Base-by-base conservation (phyloP, 129 eudicot genomes). In the Flaveria trinervia region DNA sequence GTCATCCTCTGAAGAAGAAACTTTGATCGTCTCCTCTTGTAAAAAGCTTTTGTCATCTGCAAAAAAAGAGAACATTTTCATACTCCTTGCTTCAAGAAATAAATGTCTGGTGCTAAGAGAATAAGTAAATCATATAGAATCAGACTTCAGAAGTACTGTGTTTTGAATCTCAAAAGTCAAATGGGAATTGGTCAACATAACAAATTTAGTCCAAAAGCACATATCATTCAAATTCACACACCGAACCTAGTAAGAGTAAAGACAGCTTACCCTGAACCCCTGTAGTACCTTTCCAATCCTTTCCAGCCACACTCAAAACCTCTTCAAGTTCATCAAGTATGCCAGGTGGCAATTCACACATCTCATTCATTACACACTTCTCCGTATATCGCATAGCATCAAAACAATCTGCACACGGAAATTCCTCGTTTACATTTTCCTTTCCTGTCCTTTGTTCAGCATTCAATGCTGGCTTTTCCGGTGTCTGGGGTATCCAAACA, bases 401-500 rank as follows among this genome's bases (percentile, higher is more conserved):
- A 15, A 36, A 61, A 76, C 52, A 62, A 39, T 23, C 60, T 8
- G 7, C 41, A 82, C 65, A 68, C 45, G 26, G 49, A 68, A 66
- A 74, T 22, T 23, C 54, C 36, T 23, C 71, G 57, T 75, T 68
- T 30, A 2, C 7, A 69, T 45, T 75, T 77, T 51, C 69, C 61
- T 62, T 71, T 65, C 49, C 45, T 2, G 54, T 51, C 78, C 70
- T 78, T 51, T 65, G 68, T 39, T 59, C 72, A 69, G 54, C 62
- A 76, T 18, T 43, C 48, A 54, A 81, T 44, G 59, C n/a, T 15
- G 69, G 67, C 41, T 83, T 83, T 83, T 46, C 77, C 0, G 88
- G 90, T 23, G 88, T 86, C 39, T 55, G 12, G 5, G 87, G 89
- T 15, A 54, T 81, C 81, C 80, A 77, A 18, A 20, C 50, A 70